phyloP scores from a whole-genome alignment of 768 basidiomycete species.

The Collybia nuda region DNA sequence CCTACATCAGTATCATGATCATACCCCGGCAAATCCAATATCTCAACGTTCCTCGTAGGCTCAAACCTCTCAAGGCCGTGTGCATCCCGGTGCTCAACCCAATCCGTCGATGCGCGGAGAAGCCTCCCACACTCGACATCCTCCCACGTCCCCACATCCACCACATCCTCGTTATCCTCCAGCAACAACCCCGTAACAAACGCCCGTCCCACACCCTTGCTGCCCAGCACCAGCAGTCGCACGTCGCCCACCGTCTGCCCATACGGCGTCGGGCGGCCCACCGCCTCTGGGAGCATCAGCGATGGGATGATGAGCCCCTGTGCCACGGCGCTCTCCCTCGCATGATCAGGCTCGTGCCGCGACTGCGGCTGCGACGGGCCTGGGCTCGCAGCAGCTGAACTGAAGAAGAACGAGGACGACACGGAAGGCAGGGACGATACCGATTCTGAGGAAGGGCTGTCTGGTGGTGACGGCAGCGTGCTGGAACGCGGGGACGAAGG shows the following conservation, averaged over 20 bases:
- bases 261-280: conserved; percentile 64
- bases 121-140: conserved; percentile 40
- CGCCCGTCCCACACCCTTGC: conserved; percentile 40
- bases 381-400: conserved; percentile 68
- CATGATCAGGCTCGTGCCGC: conserved; percentile 39
- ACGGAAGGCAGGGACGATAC: conserved; percentile 73
- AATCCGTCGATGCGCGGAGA: conserved; percentile 65
- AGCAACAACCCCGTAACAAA: conserved; percentile 50
- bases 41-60: conserved; percentile 63
- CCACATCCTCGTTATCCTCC: conserved; percentile 67
- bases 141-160: conserved; percentile 64
- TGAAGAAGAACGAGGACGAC: conserved; percentile 77
- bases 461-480: conserved; percentile 54
- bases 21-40: conserved; percentile 50
- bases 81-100: conserved; percentile 65
- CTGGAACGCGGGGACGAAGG: conserved; percentile 51
- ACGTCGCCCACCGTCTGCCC: conserved; percentile 69
- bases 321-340: conserved; percentile 36
- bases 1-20: conserved; percentile 43
- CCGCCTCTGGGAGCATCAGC: conserved; percentile 56
- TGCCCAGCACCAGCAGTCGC: conserved; percentile 53
- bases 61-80: conserved; percentile 69
- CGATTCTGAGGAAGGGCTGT: conserved; percentile 61
- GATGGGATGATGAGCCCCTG: conserved; percentile 72
- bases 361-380: conserved; percentile 34